A percentile compares a stretch with the other conserved stretches of the same genome.
These are phyloP conservation scores for Melanogaster broomeanus DNA, from an alignment of 768 basidiomycete species.

Conservation along the genomic window DNA sequence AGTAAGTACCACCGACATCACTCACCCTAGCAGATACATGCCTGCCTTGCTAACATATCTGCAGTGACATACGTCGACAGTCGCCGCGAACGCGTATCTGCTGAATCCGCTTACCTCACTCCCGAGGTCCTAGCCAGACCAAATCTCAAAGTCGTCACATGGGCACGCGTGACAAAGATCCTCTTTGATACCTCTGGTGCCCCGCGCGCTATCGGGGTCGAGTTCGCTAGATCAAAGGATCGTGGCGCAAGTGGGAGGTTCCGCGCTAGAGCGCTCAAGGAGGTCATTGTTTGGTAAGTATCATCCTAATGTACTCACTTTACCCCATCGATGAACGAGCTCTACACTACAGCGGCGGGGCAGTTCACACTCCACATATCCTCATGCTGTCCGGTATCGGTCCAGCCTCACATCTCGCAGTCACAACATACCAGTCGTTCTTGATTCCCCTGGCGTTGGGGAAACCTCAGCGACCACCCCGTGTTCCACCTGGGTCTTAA, in stretches of 20 bases:
- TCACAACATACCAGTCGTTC: slow-evolving; percentile 53
- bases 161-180: slow-evolving; percentile 58
- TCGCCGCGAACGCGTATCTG: slow-evolving; percentile 55
- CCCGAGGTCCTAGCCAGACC: slow-evolving; percentile 60
- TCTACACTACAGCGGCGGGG: slow-evolving; percentile 58
- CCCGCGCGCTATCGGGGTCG: slow-evolving; percentile 59
- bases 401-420: slow-evolving; percentile 55
- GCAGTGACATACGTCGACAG: slow-evolving; percentile 69
- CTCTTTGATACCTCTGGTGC: slow-evolving; percentile 47
- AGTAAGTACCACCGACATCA: slow-evolving; percentile 33
- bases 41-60: slow-evolving; percentile 4
- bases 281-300: slow-evolving; percentile 62
- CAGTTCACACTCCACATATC: slow-evolving; percentile 66
- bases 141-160: slow-evolving; percentile 62
- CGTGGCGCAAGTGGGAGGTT: slow-evolving; percentile 37
- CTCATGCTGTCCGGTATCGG: slow-evolving; percentile 80
- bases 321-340: not conserved
- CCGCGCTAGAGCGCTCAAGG: slow-evolving; percentile 50
- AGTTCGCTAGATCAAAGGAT: slow-evolving; percentile 45
- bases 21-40: no score
- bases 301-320: not conserved
- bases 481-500: slow-evolving; percentile 52
- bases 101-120: slow-evolving; percentile 70
- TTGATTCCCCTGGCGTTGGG: slow-evolving; percentile 77
- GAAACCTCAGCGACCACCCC: slow-evolving; percentile 71